These are phyloP conservation scores for Chrysosporium keratinophilum DNA, from an alignment of 2,329 filamentous ascomycete genomes.

Conservation along the genomic window DNA sequence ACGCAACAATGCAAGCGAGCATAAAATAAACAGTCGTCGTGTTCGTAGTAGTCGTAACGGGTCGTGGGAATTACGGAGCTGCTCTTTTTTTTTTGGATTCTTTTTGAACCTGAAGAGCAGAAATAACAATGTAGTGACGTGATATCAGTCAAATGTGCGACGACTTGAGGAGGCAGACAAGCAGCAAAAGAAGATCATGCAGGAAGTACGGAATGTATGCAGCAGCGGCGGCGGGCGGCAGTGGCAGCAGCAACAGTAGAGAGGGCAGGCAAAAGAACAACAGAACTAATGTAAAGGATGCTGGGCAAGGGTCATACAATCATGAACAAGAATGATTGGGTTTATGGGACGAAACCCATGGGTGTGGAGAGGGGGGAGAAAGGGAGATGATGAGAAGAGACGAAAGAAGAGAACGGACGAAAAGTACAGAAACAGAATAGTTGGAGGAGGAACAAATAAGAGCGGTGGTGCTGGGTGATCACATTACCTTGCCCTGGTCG, in stretches of 20 bases:
- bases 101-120: conserved; percentile 2
- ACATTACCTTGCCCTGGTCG: conserved; percentile 12
- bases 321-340: conserved; percentile 20
- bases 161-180: neutral
- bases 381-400: conserved; percentile 18
- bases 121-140: conserved; percentile 1
- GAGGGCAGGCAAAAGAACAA: neutral
- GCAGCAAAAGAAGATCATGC: conserved; percentile 4
- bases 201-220: conserved; percentile 17
- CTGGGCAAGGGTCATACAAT: conserved; percentile 24
- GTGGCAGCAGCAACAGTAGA: neutral
- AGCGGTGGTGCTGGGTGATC: conserved; percentile 14
- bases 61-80: conserved; percentile 25
- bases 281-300: neutral
- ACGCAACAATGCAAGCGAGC: conserved; percentile 16
- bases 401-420: conserved; percentile 11
- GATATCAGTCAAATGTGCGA: conserved; percentile 10
- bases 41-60: conserved; percentile 21
- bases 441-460: conserved; percentile 6
- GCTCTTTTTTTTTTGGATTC: neutral
- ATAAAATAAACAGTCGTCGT: conserved; percentile 7
- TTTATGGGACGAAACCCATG: conserved; percentile 7
- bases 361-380: conserved; percentile 13
- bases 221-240: neutral
- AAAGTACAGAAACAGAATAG: conserved; percentile 2